Conservation (phyloP, 192 early-diverging fungal species). For the Rhizophagus prolifer region DNA sequence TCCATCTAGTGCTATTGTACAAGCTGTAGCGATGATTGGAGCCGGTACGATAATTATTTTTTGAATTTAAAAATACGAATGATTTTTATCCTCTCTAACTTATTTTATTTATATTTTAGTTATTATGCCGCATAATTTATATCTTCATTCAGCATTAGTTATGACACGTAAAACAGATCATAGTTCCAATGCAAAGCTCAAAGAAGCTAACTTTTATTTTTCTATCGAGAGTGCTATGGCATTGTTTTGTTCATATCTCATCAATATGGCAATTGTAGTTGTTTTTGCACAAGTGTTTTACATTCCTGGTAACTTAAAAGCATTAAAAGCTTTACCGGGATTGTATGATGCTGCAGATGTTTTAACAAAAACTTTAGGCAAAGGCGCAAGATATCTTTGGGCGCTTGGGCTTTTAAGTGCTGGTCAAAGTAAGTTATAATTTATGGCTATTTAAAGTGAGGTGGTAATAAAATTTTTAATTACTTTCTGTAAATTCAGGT, state of each 20-base stretch:
- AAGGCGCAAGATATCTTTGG: constrained; percentile 69
- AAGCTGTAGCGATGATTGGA: constrained; percentile 68
- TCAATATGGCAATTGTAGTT: constrained; percentile 68
- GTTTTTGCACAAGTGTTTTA: constrained; percentile 61
- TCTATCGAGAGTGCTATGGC: constrained; percentile 62
- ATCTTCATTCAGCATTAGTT: constrained; percentile 65
- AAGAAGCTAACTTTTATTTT: constrained; percentile 71
- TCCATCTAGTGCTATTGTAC: constrained; percentile 54
- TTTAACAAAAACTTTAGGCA: constrained; percentile 59
- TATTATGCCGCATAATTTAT: constrained; percentile 92
- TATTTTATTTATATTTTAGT: constrained; percentile 32
- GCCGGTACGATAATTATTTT: constrained; percentile 31
- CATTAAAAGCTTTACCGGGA: constrained; percentile 47
- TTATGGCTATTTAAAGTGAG: too few species aligned
- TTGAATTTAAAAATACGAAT: background rate
- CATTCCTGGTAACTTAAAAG: constrained; percentile 11
- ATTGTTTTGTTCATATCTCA: constrained; percentile 61
- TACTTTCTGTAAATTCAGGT: background rate
- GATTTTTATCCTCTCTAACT: background rate
- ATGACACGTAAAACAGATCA: constrained; percentile 45
- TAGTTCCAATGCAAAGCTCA: constrained; percentile 41
- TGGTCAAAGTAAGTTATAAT: constrained; percentile 57
- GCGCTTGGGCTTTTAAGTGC: constrained; percentile 78
- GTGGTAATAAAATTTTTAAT: too few species aligned
- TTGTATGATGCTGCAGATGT: constrained; percentile 63